Percentiles rank a stretch among this genome's conserved stretches.
Evolutionary conservation across 768 basidiomycete species (phyloP).

Genomic region (Gloeopeniophorella convolvens): DNA sequence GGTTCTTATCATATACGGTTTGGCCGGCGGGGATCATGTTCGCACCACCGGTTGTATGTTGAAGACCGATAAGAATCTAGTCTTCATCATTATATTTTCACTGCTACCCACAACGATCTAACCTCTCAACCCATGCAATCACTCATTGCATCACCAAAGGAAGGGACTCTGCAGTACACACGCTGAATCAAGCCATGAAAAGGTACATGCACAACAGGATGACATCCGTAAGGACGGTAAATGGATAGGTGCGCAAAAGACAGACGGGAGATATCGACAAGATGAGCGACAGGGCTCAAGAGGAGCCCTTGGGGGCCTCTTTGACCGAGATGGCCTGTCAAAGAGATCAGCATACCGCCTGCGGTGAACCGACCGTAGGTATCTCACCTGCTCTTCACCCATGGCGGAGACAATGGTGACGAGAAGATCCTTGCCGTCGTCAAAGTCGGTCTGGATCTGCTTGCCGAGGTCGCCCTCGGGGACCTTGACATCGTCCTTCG

Average conservation of each 20-base stretch:
- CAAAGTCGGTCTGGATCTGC: conserved; percentile 63
- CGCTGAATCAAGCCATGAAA: conserved; percentile 22
- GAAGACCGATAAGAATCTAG: neutral
- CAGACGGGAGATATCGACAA: conserved; percentile 10
- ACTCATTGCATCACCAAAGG: conserved; percentile 17
- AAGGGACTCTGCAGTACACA: conserved; percentile 20
- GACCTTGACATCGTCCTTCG: conserved; percentile 93
- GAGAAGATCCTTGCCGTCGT: conserved; percentile 80
- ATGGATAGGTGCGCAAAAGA: conserved; percentile 16
- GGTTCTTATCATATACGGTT: neutral
- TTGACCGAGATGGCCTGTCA: conserved; percentile 75
- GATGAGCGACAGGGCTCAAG: conserved; percentile 9
- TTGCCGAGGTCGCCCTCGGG: conserved; percentile 81
- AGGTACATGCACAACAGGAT: conserved; percentile 22
- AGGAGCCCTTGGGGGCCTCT: conserved; percentile 71
- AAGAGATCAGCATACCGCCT: neutral
- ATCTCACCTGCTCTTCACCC: conserved; percentile 76
- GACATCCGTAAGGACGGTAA: conserved; percentile 19
- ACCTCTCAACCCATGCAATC: conserved; percentile 14
- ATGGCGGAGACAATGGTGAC: conserved; percentile 87
- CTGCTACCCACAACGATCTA: conserved; percentile 15
- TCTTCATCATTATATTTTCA: conserved; percentile 18
- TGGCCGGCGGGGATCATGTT: neutral
- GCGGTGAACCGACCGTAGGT: conserved; percentile 5
- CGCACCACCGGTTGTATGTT: neutral